Conservation (phyloP, 1,284 basidiomycete genomes). For the Cryptococcus wingfieldii region DNA sequence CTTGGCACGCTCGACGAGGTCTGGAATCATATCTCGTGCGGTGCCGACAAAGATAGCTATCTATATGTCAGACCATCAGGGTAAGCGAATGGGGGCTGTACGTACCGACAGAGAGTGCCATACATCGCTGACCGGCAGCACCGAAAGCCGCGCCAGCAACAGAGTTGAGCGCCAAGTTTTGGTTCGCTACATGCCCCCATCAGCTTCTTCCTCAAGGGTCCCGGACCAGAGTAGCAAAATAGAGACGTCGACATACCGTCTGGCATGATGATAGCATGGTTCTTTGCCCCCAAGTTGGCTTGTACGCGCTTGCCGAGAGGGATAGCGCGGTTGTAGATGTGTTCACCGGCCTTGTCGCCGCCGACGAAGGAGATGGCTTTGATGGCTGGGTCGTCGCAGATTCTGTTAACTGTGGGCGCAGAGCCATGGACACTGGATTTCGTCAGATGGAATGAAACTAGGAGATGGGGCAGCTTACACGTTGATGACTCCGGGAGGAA, state of each 20-base stretch:
- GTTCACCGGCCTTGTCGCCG: conserved; percentile 84
- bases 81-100: conserved; percentile 3
- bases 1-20: conserved; percentile 77
- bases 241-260: conserved; percentile 60
- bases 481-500: conserved; percentile 71
- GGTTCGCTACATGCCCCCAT: conserved; percentile 63
- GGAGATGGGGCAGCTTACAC: conserved; percentile 45
- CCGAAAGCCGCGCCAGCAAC: conserved; percentile 94
- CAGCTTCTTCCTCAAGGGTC: background rate
- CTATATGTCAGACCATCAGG: background rate
- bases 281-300: conserved; percentile 95
- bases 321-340: conserved; percentile 71
- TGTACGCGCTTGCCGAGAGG: conserved; percentile 75
- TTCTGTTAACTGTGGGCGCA: conserved; percentile 82
- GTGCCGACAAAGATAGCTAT: conserved; percentile 71
- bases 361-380: conserved; percentile 98
- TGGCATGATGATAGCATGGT: conserved; percentile 91
- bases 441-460: conserved; percentile 21
- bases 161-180: conserved; percentile 87
- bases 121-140: conserved; percentile 94
- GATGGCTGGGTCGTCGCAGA: conserved; percentile 87
- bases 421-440: conserved; percentile 70
- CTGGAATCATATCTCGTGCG: conserved; percentile 76
- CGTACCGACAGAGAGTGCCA: conserved; percentile 84
- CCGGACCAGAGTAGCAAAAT: background rate